phyloP scores from a whole-genome alignment of 2,329 filamentous ascomycete genomes.

The Blastomyces percursus region DNA sequence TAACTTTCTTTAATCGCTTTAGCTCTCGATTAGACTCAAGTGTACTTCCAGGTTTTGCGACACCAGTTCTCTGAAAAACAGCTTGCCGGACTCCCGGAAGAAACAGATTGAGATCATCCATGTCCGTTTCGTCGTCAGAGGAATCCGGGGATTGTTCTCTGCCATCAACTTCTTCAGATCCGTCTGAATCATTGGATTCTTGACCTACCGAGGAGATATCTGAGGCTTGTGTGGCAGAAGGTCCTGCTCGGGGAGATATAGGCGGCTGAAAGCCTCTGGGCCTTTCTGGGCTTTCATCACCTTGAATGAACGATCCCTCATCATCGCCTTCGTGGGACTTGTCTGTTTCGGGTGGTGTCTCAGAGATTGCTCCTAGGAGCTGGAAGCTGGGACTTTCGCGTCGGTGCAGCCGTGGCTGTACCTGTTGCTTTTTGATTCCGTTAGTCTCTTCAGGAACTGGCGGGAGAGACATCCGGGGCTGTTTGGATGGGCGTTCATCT shows the following conservation, averaged over 20 bases:
- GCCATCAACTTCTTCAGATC: neutral
- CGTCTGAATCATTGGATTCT: neutral
- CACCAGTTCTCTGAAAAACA: slow-evolving; percentile 12
- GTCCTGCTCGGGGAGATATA: neutral
- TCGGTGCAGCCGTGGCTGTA: neutral
- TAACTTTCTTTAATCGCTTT: slow-evolving; percentile 4
- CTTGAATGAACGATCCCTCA: neutral
- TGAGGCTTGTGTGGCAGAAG: neutral
- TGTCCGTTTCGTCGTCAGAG: neutral
- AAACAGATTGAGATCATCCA: neutral
- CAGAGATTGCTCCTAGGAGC: neutral
- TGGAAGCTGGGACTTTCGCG: neutral
- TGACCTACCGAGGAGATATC: neutral
- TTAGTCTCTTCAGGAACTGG: neutral
- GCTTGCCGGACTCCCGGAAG: slow-evolving; percentile 10
- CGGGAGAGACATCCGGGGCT: neutral
- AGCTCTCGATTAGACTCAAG: slow-evolving; percentile 7
- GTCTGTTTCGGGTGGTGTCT: neutral
- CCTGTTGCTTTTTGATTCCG: neutral
- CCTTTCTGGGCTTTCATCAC: neutral
- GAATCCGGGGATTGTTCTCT: neutral
- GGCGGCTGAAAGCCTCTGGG: neutral
- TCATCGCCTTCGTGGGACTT: neutral
- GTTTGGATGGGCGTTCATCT: neutral
- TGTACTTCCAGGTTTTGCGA: slow-evolving; percentile 11